phyloP scores from a whole-genome alignment of 257 asterid genomes.

The Nemophila menziesii region DNA sequence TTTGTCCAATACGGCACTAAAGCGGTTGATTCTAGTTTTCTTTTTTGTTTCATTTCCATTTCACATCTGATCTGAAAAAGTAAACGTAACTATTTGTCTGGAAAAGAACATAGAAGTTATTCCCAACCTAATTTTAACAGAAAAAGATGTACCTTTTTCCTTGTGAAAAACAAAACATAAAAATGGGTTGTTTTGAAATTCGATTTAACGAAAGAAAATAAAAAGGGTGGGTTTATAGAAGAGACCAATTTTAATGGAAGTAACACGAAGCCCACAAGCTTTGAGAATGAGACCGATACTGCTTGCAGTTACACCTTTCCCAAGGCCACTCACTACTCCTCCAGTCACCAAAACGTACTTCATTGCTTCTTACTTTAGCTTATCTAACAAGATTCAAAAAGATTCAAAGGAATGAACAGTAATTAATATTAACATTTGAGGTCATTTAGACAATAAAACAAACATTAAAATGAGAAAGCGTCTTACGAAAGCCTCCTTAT shows the following conservation, averaged over 20 bases:
- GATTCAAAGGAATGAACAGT: background rate
- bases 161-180: background rate
- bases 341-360: constrained; percentile 94
- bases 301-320: constrained; percentile 96
- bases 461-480: background rate
- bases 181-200: too few relatives aligned
- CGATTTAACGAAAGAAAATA: background rate
- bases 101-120: background rate
- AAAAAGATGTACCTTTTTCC: background rate
- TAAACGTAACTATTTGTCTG: background rate
- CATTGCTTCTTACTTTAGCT: constrained; percentile 28
- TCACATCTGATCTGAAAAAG: background rate
- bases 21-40: background rate
- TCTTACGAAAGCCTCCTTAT: background rate
- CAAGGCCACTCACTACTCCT: constrained; percentile 93
- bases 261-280: constrained; percentile 82
- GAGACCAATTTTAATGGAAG: constrained; percentile 86
- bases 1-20: background rate
- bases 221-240: background rate
- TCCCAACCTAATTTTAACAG: background rate
- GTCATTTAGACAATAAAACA: too few relatives aligned
- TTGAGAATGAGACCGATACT: constrained; percentile 87
- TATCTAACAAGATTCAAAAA: background rate
- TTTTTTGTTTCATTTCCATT: too few relatives aligned
- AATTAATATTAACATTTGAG: background rate